Evolutionary conservation across 108 stramenopile species (phyloP), one percentile per base, ranked within the genome.

Genomic region (Cyclostephanos invisitatus): DNA sequence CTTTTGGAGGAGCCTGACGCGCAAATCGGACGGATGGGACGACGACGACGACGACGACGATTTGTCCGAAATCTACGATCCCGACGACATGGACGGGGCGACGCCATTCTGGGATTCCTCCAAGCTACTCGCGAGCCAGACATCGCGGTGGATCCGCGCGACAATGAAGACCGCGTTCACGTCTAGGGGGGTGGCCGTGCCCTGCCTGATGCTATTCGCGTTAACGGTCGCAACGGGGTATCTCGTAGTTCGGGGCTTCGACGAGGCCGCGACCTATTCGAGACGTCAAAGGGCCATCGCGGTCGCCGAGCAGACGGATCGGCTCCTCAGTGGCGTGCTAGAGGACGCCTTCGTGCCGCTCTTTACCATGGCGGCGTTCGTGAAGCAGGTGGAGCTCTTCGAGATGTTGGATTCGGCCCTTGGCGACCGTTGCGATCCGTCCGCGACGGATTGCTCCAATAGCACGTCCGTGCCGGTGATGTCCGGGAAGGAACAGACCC

Each of bases 271-370:
- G 28, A 57, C 57, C 6, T 37, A 74, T 21, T 24, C 56, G 29
- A 68, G 73, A 8, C 55, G 38, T 17, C 22, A 64, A 14, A 28
- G 11, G 10, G 75, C 75, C 5, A 63, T 22, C 18, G 42, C 66
- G 2, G 35, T 76, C 20, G 75, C 75, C 11, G 48, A 71, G 64
- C 56, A 71, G 22, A 76, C 75, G 5, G 75, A 72, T 32, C 46
- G 51, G 20, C 71, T 71, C 70, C 71, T 76, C 48, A 35, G 35
- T 22, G 42, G 75, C 28, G 62, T 64, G 11, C 62, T 76, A 21
- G 75, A 76, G 17, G 63, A 72, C 29, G 75, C 75, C 8, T 72
- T 76, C 27, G 42, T 71, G 21, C 75, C 75, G 17, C 61, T 76
- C 0, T 76, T 76, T 20, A 76, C 75, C 21, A 71, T 76, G n/a